phyloP scores from a whole-genome alignment of 176 grass and related monocot genomes.

The Zoysia japonica region DNA sequence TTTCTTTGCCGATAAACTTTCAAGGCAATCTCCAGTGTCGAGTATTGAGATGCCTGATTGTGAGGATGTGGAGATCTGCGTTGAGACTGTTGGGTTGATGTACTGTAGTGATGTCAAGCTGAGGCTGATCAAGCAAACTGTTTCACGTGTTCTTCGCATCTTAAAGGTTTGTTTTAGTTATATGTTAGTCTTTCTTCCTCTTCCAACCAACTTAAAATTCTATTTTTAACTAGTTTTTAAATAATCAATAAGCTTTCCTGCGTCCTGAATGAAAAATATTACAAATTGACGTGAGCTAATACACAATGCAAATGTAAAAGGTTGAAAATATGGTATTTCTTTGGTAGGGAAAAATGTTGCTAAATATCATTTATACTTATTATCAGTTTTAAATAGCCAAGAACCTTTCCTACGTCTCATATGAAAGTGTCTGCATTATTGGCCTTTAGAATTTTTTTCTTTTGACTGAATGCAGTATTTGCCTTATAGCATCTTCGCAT shows the following conservation, averaged over 20 bases:
- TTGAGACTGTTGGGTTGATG: constrained; percentile 91
- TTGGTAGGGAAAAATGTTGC: background rate
- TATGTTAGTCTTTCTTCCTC: background rate
- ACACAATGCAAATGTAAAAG: background rate
- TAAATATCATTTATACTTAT: background rate
- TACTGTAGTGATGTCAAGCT: constrained; percentile 78
- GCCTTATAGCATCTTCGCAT: background rate
- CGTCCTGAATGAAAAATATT: background rate
- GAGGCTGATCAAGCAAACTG: constrained; percentile 80
- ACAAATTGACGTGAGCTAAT: background rate
- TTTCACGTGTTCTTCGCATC: constrained; percentile 72
- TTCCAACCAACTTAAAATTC: background rate
- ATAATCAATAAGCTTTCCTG: background rate
- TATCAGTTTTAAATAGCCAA: background rate
- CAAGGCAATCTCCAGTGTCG: constrained; percentile 52
- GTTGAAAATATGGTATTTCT: background rate
- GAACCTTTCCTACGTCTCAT: background rate
- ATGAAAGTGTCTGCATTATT: background rate
- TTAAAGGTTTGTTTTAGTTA: constrained; percentile 62
- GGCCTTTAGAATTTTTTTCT: background rate
- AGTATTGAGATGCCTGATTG: constrained; percentile 70
- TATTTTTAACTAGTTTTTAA: background rate
- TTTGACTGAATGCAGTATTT: constrained; percentile 22
- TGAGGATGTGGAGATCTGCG: constrained; percentile 91
- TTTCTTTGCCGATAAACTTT: constrained; percentile 76